Percentiles rank a stretch among this genome's conserved stretches.
These are phyloP conservation scores for rapeseed (Brassica napus) DNA, from an alignment of 345 rosid species.

Conservation along the genomic window DNA sequence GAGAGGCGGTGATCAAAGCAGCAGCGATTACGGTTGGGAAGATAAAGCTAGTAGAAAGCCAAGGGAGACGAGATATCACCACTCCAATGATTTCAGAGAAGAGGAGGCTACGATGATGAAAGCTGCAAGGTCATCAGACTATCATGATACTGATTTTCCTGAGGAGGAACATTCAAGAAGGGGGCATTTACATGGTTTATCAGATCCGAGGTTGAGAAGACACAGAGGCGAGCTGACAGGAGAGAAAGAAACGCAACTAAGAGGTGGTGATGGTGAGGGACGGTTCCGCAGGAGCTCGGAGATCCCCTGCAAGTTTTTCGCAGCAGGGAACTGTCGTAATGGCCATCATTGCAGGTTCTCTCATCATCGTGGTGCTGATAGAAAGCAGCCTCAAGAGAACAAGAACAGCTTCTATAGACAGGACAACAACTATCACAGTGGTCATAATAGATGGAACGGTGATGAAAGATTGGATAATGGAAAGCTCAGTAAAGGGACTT, in stretches of 20 bases:
- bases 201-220: slow-evolving; percentile 41
- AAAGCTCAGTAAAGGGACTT: slow-evolving; percentile 27
- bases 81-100: slow-evolving; percentile 49
- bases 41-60: slow-evolving; percentile 50
- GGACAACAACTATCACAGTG: slow-evolving; percentile 38
- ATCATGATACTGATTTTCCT: slow-evolving; percentile 38
- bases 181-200: slow-evolving; percentile 20
- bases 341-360: slow-evolving; percentile 79
- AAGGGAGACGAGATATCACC: slow-evolving; percentile 46
- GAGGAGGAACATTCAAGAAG: slow-evolving; percentile 46
- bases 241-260: slow-evolving; percentile 51
- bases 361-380: slow-evolving; percentile 54
- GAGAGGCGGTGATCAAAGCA: slow-evolving; percentile 56
- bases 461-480: slow-evolving; percentile 41
- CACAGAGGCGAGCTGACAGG: slow-evolving; percentile 39
- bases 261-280: slow-evolving; percentile 49
- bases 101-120: slow-evolving; percentile 24
- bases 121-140: slow-evolving; percentile 43
- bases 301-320: slow-evolving; percentile 77
- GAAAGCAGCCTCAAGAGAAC: slow-evolving; percentile 45
- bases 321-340: slow-evolving; percentile 82
- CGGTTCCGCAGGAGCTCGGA: slow-evolving; percentile 49
- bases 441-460: slow-evolving; percentile 48
- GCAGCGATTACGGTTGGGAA: slow-evolving; percentile 53
- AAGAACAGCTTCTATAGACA: slow-evolving; percentile 44